Evolutionary conservation across 2,329 filamentous ascomycete species (phyloP).

Genomic region (Dactylonectria macrodidyma): DNA sequence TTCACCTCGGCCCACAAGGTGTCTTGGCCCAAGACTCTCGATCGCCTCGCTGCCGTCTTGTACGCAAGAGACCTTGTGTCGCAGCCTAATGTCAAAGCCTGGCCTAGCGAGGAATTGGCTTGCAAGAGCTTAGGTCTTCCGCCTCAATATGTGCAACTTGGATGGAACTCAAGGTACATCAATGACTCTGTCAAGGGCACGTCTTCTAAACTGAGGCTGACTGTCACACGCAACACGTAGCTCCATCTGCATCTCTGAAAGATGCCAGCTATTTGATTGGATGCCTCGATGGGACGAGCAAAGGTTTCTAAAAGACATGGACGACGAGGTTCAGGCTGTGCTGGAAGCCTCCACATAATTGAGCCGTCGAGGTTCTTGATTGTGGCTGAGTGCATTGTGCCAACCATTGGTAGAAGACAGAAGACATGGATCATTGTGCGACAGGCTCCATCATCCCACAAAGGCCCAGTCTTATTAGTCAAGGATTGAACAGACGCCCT

Average conservation of each 20-base stretch:
- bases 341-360: neutral
- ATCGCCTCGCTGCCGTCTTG: conserved; percentile 45
- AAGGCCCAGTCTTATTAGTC: too few relatives aligned
- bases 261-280: conserved; percentile 11
- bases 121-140: conserved; percentile 52
- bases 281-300: neutral
- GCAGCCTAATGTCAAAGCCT: conserved; percentile 42
- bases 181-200: neutral
- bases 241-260: neutral
- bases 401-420: too few relatives aligned
- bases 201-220: neutral
- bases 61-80: conserved; percentile 49
- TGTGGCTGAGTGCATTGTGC: too few relatives aligned
- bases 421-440: too few relatives aligned
- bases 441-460: too few relatives aligned
- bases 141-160: conserved; percentile 40
- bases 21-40: conserved; percentile 50
- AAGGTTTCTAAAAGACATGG: neutral
- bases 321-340: neutral
- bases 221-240: neutral
- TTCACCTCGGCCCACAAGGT: conserved; percentile 49
- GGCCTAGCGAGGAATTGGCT: conserved; percentile 51
- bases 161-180: conserved; percentile 47
- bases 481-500: too few relatives aligned
- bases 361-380: too few relatives aligned